A percentile compares a stretch with the other conserved stretches of the same genome.
These are phyloP conservation scores for Fusarium equiseti DNA, from an alignment of 2,329 filamentous ascomycete species.

Conservation along the genomic window DNA sequence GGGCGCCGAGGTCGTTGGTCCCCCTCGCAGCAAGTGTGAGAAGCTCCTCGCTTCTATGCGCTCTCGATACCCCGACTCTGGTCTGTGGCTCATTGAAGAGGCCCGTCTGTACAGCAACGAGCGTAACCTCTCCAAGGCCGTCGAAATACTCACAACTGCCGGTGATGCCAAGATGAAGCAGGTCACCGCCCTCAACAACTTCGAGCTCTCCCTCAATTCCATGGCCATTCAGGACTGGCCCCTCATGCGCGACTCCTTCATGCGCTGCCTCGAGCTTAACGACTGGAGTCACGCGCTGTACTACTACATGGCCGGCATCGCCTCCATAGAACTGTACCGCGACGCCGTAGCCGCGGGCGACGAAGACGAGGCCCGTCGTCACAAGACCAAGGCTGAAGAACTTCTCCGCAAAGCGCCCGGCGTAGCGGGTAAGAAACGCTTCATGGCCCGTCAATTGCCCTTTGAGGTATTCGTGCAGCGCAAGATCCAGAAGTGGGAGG, in stretches of 20 bases:
- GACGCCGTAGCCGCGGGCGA: conserved; percentile 58
- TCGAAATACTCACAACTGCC: conserved; percentile 72
- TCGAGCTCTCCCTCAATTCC: conserved; percentile 82
- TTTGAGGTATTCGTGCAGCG: conserved; percentile 88
- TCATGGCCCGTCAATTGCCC: conserved; percentile 90
- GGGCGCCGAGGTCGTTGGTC: conserved; percentile 73
- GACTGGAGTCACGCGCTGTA: conserved; percentile 93
- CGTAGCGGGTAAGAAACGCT: conserved; percentile 84
- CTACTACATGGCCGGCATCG: conserved; percentile 85
- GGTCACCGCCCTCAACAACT: conserved; percentile 84
- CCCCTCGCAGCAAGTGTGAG: conserved; percentile 76
- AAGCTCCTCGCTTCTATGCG: conserved; percentile 80
- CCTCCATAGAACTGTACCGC: conserved; percentile 86
- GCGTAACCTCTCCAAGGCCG: conserved; percentile 73
- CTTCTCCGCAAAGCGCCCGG: conserved; percentile 78
- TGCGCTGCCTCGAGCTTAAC: conserved; percentile 81
- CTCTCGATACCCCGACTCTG: conserved; percentile 80
- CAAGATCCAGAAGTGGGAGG: conserved; percentile 91
- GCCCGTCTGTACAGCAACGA: conserved; percentile 79
- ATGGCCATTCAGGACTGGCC: conserved; percentile 85
- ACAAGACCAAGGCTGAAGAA: conserved; percentile 75
- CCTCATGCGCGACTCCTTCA: conserved; percentile 79
- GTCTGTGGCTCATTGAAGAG: conserved; percentile 90
- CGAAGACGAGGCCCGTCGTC: conserved; percentile 62
- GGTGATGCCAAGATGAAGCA: conserved; percentile 83